A percentile compares a stretch with the other conserved stretches of the same genome.
Evolutionary conservation across 2,329 filamentous ascomycete genomes (phyloP).

Genomic region (Colletotrichum tabaci): DNA sequence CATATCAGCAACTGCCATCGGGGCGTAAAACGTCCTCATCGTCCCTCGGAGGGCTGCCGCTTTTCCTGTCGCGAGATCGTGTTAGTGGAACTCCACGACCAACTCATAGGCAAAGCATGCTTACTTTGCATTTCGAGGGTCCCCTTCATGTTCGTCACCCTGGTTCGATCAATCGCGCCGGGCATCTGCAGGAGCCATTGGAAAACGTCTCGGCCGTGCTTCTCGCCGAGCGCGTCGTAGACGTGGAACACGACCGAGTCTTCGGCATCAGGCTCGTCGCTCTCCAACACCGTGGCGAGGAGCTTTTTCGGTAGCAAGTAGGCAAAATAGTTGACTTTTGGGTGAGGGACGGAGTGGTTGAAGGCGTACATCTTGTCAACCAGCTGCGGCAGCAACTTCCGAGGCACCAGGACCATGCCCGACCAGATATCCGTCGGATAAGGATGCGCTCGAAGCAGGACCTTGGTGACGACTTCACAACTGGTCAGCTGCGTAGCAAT

Average conservation of each 20-base stretch:
- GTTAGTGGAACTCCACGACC: neutral
- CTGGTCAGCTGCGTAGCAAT: neutral
- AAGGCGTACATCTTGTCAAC: conserved; percentile 17
- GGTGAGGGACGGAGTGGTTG: conserved; percentile 23
- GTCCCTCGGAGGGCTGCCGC: conserved; percentile 19
- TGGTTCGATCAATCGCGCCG: conserved; percentile 24
- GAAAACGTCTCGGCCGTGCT: conserved; percentile 18
- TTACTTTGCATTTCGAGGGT: conserved; percentile 24
- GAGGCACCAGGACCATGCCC: conserved; percentile 21
- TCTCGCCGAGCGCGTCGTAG: conserved; percentile 27
- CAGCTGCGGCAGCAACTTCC: conserved; percentile 7
- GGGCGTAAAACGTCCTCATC: conserved; percentile 34
- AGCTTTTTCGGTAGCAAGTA: conserved; percentile 29
- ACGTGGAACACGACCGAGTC: conserved; percentile 27
- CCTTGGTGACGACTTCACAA: conserved; percentile 19
- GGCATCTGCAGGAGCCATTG: conserved; percentile 26
- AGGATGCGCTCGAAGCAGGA: conserved; percentile 20
- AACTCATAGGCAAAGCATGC: neutral
- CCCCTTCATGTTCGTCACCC: conserved; percentile 33
- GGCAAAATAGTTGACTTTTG: conserved; percentile 32
- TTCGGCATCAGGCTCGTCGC: conserved; percentile 5
- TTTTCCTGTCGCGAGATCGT: neutral
- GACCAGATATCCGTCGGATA: conserved; percentile 36
- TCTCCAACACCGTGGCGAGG: conserved; percentile 12
- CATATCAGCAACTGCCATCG: conserved; percentile 28